Evolutionary conservation across 441 rosid species (phyloP), one percentile per base, ranked within the genome.

Genomic region (Mallotus japonicus): DNA sequence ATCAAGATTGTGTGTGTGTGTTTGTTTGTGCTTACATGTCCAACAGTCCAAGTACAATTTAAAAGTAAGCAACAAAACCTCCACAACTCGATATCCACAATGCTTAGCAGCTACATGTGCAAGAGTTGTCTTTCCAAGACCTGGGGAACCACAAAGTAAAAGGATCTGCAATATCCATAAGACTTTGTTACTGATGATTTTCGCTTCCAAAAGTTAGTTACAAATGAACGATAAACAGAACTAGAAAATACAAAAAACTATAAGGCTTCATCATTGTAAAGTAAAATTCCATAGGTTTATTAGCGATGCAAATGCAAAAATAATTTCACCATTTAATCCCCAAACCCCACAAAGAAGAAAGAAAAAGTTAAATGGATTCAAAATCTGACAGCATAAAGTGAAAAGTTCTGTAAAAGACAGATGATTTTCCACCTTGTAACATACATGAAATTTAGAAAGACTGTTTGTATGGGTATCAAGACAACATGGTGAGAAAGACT

Each of bases 61-160:
- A 83, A 71, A 75, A 79, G 56, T 70, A 61, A 50, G 77, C 17
- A 56, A 75, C 69, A 82, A 69, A 77, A 95, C 99, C 99, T 95
- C 99, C 78, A 95, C 92, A 65, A 89, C 97, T 42, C 86, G 91
- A 77, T 93, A 96, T 79, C 99, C 99, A 81, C 99, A 96, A 82
- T 96, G 99, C 83, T 92, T 88, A 54, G 99, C 97, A 84, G 97
- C 96, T 65, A 93, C 89, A 81, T 93, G 98, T 59, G 97, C 98
- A 77, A 96, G 97, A 20, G 99, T 96, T 74, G 99, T 96, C 91
- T 96, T 96, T 73, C 99, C 99, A 81, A 96, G 99, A 71, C 99
- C 99, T 20, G 98, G 99, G 69, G 99, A 90, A 70, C 99, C 98
- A 82, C 99, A 93, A 68, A 93, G 98, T 77, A 93, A 76, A 76